These are phyloP conservation scores for Jimgerdemannia lactiflua DNA, from an alignment of 192 early-diverging fungal genomes.

Conservation along the genomic window DNA sequence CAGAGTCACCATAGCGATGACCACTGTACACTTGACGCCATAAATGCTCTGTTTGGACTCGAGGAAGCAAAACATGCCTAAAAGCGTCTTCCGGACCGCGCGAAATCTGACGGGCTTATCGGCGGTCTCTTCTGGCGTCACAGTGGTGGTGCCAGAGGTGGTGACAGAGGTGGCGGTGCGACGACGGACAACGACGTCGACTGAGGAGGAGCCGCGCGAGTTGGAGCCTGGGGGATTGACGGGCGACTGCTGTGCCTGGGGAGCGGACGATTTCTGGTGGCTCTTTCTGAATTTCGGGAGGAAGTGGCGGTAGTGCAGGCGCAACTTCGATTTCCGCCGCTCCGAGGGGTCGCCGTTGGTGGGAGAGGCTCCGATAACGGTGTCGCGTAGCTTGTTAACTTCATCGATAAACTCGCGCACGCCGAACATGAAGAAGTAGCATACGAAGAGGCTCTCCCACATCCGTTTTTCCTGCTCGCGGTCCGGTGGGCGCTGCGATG, in stretches of 20 bases:
- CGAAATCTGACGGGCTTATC: not conserved
- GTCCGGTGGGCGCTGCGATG: too few species aligned
- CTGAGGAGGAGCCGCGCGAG: not conserved
- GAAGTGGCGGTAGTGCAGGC: not conserved
- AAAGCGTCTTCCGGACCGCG: not conserved
- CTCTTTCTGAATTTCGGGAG: not conserved
- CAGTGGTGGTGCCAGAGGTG: not conserved
- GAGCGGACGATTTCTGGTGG: not conserved
- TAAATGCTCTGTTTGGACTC: not conserved
- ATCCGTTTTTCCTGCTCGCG: not conserved
- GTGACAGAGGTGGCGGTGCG: not conserved
- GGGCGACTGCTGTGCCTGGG: not conserved
- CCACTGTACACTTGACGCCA: not conserved
- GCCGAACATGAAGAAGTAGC: slow-evolving; percentile 12
- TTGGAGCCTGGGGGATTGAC: not conserved
- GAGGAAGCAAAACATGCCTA: not conserved
- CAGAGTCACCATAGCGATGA: not conserved
- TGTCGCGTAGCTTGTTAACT: not conserved
- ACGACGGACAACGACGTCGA: not conserved
- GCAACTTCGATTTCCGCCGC: not conserved
- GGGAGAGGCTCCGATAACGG: not conserved
- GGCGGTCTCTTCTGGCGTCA: not conserved
- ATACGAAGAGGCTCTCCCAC: slow-evolving; percentile 5
- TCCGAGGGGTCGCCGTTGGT: not conserved
- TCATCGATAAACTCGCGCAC: slow-evolving; percentile 12